Evolutionary conservation across 768 basidiomycete species (phyloP), one percentile per base, ranked within the genome.

Genomic region (Amanita fuliginea): DNA sequence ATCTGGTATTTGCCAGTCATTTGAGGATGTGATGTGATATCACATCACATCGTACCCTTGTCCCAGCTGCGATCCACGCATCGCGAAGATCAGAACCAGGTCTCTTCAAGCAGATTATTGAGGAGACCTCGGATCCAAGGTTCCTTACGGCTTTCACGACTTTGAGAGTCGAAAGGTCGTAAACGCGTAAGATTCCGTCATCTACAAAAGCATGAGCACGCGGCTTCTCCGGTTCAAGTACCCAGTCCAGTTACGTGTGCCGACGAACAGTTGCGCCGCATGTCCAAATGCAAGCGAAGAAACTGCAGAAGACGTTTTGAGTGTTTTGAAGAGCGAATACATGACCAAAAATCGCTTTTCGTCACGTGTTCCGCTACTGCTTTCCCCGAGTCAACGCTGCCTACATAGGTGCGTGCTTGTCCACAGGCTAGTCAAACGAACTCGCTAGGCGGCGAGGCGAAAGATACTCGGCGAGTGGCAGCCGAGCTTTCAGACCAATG

Each of bases 151-250:
- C 86, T 59, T 77, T 83, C 26, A 73, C 54, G 6, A 84, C 81
- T 57, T 75, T 83, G 56, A 69, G 67, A 2, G 77, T 71, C 2
- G 79, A 75, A 4, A 79, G 63, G 55, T 74, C 67, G 55, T 87
- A 90, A 14, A 83, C 64, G 19, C 86, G 76, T 40, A 88, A 63
- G 36, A 76, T 74, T 4, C 86, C 86, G 60, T 90, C 85, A 44
- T n/a, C 24, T 30, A 30, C 21, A 22, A 24, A 22, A n/a, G 26
- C 11, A 24, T 42, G 9, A 19, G 35, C 26, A 41, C 43, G 16
- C 34, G 34, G 18, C 22, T 24, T 42, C 19, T 32, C 6, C 7
- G 4, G 4, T 28, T 24, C 19, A 11, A 57, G 65, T 19, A 35
- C 5, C 18, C 21, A 14, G 14, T 14, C 32, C 3, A 57, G 66